Evolutionary conservation across 257 asterid species (phyloP), one percentile per base, ranked within the genome.

Genomic region (Capsicum baccatum): DNA sequence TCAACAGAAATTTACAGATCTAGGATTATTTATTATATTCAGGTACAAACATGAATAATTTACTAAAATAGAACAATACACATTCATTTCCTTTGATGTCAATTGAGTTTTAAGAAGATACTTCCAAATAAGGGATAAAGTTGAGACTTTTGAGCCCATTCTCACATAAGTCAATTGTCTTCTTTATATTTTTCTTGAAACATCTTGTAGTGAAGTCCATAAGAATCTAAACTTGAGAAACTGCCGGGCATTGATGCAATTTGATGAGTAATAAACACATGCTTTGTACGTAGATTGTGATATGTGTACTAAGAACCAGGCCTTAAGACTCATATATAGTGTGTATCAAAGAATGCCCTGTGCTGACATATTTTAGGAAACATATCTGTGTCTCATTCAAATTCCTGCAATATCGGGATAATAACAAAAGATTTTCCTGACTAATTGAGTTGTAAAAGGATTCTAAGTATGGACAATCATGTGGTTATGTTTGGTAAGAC

Each of bases 31-130:
- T 76, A 21, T 55, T 52, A 76, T 50, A 21, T 52, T 76, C 81
- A 52, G 81, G 26, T 76, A 76, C 48, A 76, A 76, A 76, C 81
- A 76, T 52, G 81, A 76, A 52, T 52, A 76, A 47, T 52, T 76
- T 2, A 26, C 63, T 7, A 76, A 52, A 52, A 50, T 52, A 54
- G 48, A 76, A 76, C 81, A 52, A 52, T 21, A 26, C 63, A 26
- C 52, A 26, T 52, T 52, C 21, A 52, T 52, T 76, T 26, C 63
- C 19, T 17, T 52, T 21, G 48, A 52, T 55, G 21, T 21, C 80
- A 48, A 73, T n/a, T 73, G 80, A n/a, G 59, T n/a, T 48, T 73
- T 47, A 19, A 19, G 11, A 19, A 47, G 2, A 10, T 76, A 50
- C 81, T 76, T 52, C 62, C 63, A 50, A 76, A 76, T 76, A 21